Evolutionary conservation across 768 basidiomycete genomes (phyloP).

Genomic region (Agaricus subrufescens): DNA sequence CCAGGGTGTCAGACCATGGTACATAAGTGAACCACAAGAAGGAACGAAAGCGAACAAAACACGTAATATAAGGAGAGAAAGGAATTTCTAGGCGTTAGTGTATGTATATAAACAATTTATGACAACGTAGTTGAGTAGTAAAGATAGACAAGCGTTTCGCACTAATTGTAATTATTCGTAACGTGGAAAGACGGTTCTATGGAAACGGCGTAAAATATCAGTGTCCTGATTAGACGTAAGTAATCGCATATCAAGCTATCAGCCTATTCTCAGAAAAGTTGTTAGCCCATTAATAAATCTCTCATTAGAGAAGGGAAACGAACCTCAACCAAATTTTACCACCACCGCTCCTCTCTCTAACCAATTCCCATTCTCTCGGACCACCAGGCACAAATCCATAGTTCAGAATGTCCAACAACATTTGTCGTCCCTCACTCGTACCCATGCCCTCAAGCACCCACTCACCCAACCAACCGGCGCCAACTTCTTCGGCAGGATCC

Average conservation of each 20-base stretch:
- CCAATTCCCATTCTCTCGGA: slow-evolving; percentile 44
- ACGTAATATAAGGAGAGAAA: no score
- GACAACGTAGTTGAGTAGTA: no score
- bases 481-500: slow-evolving; percentile 26
- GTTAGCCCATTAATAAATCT: neutral
- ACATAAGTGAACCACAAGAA: no score
- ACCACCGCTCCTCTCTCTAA: slow-evolving; percentile 55
- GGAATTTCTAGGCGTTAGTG: no score
- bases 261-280: slow-evolving; percentile 9
- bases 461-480: slow-evolving; percentile 71
- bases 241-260: slow-evolving; percentile 11
- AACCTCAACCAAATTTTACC: slow-evolving; percentile 65
- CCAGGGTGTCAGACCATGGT: no score
- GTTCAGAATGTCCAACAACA: slow-evolving; percentile 50
- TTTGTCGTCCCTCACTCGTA: slow-evolving; percentile 58
- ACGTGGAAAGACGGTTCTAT: no score
- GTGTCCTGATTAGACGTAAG: neutral
- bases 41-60: no score
- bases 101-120: no score
- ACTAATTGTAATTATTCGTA: no score
- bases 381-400: slow-evolving; percentile 21
- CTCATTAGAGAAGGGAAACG: slow-evolving; percentile 15
- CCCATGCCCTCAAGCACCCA: slow-evolving; percentile 82
- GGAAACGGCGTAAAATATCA: no score
- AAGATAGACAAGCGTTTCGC: no score